Evolutionary conservation across 305 asterid species (phyloP), one percentile per base, ranked within the genome.

Genomic region (Fraxinus dipetala): DNA sequence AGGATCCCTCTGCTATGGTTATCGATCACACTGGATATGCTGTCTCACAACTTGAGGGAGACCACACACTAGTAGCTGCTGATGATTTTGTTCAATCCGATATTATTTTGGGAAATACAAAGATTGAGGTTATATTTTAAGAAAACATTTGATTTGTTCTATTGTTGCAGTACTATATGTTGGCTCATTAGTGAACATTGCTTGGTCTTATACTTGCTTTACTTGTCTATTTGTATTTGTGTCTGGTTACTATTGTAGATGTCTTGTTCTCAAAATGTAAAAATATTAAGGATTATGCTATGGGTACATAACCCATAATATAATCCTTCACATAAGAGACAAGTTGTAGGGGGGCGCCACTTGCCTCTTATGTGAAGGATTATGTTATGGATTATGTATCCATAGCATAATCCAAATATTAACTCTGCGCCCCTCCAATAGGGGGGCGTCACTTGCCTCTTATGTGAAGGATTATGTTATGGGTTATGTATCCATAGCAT

Each of bases 1-100:
- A 95, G 98, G 97, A 95, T 85, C 86, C 91, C 69, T 81, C 91
- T 79, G 93, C 98, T 31, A 18, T 90, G 90, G 97, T 92, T 35
- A 88, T 93, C 77, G 98, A 95, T 84, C 98, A 95, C 85, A 87
- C 87, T 45, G 89, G 92, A 85, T 86, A 90, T 87, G 94, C 94
- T 18, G 89, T 91, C 81, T 90, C 93, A 30, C 90, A 86, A 87
- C 85, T 89, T 1, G 91, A 90, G 76, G 97, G 97, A 75, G 97
- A 89, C 84, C 98, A 91, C 80, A 88, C 95, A 28, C 82, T 92
- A 85, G 87, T 95, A 78, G 95, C 97, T 70, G 85, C 88, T 79
- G 93, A 91, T 82, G 90, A 89, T 82, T 79, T 92, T 69, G 87
- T 95, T 72, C 85, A 84, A 80, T 92, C 98, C n/a, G 94, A 89